Percentiles rank a stretch among this genome's conserved stretches.
Evolutionary conservation across 768 basidiomycete species (phyloP).

Genomic region (Suillus spraguei): DNA sequence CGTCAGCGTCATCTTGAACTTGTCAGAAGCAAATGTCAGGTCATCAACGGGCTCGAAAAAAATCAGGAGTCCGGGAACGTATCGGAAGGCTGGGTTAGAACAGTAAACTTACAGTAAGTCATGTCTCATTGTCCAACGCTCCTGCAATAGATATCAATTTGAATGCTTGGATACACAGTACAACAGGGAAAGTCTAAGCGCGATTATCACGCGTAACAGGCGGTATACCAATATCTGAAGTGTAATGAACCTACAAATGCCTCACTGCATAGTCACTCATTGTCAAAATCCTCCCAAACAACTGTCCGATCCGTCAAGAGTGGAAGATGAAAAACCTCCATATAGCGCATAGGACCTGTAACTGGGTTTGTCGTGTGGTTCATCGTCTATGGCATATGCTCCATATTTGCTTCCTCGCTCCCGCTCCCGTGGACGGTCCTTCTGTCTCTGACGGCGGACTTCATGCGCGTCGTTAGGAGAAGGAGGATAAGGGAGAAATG

Average conservation of each 20-base stretch:
- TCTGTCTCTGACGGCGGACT: constrained; percentile 17
- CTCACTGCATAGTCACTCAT: neutral
- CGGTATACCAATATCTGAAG: neutral
- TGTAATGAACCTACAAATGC: neutral
- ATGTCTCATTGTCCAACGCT: neutral
- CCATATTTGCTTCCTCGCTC: constrained; percentile 14
- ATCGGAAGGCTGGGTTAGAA: constrained; percentile 41
- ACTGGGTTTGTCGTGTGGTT: constrained; percentile 12
- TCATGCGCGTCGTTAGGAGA: constrained; percentile 14
- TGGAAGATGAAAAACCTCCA: constrained; percentile 6
- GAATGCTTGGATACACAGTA: constrained; percentile 8
- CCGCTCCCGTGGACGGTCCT: constrained; percentile 18
- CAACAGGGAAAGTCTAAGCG: constrained; percentile 15
- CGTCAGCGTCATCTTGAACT: constrained; percentile 32
- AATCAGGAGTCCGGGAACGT: constrained; percentile 38
- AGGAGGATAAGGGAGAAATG: constrained; percentile 15
- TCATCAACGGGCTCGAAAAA: constrained; percentile 43
- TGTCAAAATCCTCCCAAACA: constrained; percentile 23
- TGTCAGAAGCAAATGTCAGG: constrained; percentile 41
- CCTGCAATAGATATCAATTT: constrained; percentile 6
- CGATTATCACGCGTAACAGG: constrained; percentile 9
- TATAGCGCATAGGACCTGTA: constrained; percentile 12
- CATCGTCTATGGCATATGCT: constrained; percentile 13
- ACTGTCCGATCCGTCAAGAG: constrained; percentile 13
- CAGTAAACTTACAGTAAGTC: neutral